phyloP scores from a whole-genome alignment of 352 stramenopile genomes.

The Phytophthora pinifolia region DNA sequence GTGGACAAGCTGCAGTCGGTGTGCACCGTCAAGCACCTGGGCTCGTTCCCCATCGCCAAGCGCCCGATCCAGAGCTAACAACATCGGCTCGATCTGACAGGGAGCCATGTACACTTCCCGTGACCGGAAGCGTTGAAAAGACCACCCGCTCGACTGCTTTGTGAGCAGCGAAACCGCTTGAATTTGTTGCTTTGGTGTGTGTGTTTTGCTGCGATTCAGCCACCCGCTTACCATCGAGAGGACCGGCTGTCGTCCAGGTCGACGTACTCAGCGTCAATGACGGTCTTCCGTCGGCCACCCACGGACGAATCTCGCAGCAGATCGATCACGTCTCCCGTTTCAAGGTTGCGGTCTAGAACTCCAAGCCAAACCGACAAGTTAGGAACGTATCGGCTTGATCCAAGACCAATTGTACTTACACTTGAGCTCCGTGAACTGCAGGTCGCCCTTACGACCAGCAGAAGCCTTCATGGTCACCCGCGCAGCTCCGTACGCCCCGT shows the following conservation, averaged over 20 bases:
- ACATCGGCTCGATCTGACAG: background rate
- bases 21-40: constrained; percentile 73
- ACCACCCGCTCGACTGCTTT: constrained; percentile 1
- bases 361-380: constrained; percentile 3
- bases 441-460: constrained; percentile 33
- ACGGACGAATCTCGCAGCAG: constrained; percentile 48
- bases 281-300: constrained; percentile 42
- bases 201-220: too few species aligned
- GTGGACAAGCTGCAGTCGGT: constrained; percentile 58
- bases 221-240: constrained; percentile 34
- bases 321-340: constrained; percentile 67
- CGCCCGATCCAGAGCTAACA: constrained; percentile 43
- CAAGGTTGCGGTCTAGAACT: constrained; percentile 49
- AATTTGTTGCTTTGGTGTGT: constrained; percentile 1
- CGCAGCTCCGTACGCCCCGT: constrained; percentile 36
- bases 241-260: constrained; percentile 42
- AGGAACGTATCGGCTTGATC: background rate
- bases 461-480: constrained; percentile 58
- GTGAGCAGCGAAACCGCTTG: background rate
- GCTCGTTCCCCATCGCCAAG: constrained; percentile 76
- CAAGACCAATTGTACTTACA: constrained; percentile 37
- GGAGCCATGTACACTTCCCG: constrained; percentile 20
- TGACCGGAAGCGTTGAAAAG: constrained; percentile 15
- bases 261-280: constrained; percentile 78
- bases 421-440: constrained; percentile 62